phyloP scores from a whole-genome alignment of 768 basidiomycete genomes.

The Lactifluus volemus region DNA sequence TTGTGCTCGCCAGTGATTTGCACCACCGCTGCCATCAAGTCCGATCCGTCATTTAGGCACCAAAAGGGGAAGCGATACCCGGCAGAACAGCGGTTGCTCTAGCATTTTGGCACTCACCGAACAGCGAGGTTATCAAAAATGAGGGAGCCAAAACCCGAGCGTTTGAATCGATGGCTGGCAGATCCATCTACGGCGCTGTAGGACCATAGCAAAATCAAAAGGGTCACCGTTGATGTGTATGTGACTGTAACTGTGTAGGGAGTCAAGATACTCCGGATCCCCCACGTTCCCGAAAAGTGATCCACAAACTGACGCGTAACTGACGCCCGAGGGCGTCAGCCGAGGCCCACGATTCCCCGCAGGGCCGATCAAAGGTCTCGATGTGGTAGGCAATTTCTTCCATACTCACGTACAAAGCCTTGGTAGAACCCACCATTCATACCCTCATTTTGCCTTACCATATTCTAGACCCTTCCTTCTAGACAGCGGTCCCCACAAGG shows the following conservation, averaged over 20 bases:
- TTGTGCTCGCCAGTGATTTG: neutral
- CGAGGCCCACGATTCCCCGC: neutral
- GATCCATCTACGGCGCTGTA: neutral
- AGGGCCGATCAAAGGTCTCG: constrained; percentile 7
- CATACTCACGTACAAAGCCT: neutral
- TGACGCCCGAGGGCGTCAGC: neutral
- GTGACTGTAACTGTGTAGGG: too few species aligned
- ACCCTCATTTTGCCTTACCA: neutral
- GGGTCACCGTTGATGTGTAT: neutral
- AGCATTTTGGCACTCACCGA: neutral
- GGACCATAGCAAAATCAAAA: neutral
- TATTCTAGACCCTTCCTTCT: constrained; percentile 6
- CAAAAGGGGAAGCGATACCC: neutral
- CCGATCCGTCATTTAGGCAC: neutral
- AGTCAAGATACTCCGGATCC: neutral
- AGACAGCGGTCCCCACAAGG: neutral
- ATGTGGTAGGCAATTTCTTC: constrained; percentile 7
- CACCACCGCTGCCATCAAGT: neutral
- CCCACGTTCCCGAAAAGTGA: neutral
- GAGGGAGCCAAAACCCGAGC: neutral
- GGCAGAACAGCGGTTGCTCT: neutral
- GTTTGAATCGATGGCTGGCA: neutral
- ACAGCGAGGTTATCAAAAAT: neutral
- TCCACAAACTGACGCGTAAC: neutral
- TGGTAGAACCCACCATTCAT: neutral